Conservation (phyloP, 768 basidiomycete species). For the Boletus insuetus region DNA sequence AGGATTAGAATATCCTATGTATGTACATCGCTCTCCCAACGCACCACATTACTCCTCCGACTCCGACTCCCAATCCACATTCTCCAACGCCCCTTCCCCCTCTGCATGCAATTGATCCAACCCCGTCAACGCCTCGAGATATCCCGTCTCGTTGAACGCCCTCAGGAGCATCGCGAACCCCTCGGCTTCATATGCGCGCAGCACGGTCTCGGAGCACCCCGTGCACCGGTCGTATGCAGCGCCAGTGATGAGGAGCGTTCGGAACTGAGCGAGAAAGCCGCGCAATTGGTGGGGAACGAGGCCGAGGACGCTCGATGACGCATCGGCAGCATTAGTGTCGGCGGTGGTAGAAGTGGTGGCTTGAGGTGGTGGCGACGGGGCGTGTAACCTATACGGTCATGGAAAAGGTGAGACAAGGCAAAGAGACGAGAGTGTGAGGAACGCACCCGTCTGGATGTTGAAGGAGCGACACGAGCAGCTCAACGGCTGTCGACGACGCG, state of each 20-base stretch:
- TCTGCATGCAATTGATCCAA: constrained; percentile 75
- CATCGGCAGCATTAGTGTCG: constrained; percentile 10
- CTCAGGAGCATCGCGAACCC: constrained; percentile 77
- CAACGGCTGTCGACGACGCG: constrained; percentile 89
- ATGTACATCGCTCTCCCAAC: too few relatives aligned
- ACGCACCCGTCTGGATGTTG: constrained; percentile 85
- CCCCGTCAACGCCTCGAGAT: constrained; percentile 73
- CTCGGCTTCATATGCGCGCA: constrained; percentile 76
- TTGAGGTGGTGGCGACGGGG: constrained; percentile 64
- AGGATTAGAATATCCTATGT: too few relatives aligned
- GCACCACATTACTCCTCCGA: constrained; percentile 42
- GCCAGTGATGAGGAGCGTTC: constrained; percentile 79
- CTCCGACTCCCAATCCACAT: constrained; percentile 63
- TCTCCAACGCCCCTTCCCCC: constrained; percentile 67
- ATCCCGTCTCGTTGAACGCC: constrained; percentile 81
- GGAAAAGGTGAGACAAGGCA: background rate
- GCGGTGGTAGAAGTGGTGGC: constrained; percentile 20
- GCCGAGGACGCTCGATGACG: constrained; percentile 64
- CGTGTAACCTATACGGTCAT: constrained; percentile 33
- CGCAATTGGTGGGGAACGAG: constrained; percentile 92
- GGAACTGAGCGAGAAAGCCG: constrained; percentile 86
- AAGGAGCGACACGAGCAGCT: constrained; percentile 81
- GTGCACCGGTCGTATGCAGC: constrained; percentile 87
- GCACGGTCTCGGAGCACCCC: constrained; percentile 81
- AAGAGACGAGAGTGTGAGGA: background rate